Evolutionary conservation across 2,329 filamentous ascomycete species (phyloP), one percentile per base, ranked within the genome.

Genomic region (Verticillium longisporum): DNA sequence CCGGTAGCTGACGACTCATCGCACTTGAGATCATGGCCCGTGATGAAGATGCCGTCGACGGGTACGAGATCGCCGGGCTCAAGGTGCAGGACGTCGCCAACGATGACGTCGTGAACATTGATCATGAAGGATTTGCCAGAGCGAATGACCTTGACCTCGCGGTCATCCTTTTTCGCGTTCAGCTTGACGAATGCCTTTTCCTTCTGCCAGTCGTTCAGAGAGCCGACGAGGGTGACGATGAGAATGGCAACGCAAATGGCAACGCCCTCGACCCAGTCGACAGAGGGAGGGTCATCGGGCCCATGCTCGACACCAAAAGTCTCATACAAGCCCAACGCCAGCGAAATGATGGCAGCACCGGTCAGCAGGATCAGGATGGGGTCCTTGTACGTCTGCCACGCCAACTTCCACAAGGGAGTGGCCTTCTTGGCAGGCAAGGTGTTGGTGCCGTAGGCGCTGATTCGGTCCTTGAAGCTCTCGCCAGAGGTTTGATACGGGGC

Each of bases 1-100:
- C 88, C 88, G 32, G 88, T 91, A 1, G 87, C 86, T 11, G 88
- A 89, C 2, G 87, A 90, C 68, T 91, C 88, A 66, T 91, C 88
- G 67, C 88, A 91, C 71, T 88, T 78, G 62, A 81, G 68, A 3
- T 73, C 72, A 63, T 77, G 76, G 6, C 78, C 78, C 18, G 81
- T 78, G 63, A 91, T 86, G 62, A 91, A 83, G 59, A 90, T 80
- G 6, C 88, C 88, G 69, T 91, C 88, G 1, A 87, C 88, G 0
- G 88, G 88, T 41, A 91, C 81, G 60, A 89, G 78, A 67, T 91
- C 88, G 63, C 88, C 88, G 1, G 88, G 85, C 62, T 87, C 85
- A 10, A 91, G 76, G 69, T 89, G 83, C 62, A 91, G 78, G 2
- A 91, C 79, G 69, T 91, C 88, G 55, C 88, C 88, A 6, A 88